Conservation (phyloP, 2,329 filamentous ascomycete genomes). For the Monosporascus cannonballus region DNA sequence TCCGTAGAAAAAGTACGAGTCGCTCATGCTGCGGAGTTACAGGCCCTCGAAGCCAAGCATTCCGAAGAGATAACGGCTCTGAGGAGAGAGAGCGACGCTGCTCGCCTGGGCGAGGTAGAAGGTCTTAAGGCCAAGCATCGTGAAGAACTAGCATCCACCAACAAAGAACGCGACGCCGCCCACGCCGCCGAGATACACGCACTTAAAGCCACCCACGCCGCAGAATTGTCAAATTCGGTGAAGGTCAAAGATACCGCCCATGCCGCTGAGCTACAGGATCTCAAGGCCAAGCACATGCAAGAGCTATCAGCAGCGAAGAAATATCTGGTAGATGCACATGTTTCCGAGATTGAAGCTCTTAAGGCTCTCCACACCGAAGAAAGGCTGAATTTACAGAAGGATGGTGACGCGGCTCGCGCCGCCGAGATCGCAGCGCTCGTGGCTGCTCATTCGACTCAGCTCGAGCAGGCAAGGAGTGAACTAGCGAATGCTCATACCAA, state of each 20-base stretch:
- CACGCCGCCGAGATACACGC: slow-evolving; percentile 11
- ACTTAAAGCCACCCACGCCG: slow-evolving; percentile 16
- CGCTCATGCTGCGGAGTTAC: slow-evolving; percentile 10
- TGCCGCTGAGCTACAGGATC: slow-evolving; percentile 17
- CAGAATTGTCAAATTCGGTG: slow-evolving; percentile 17
- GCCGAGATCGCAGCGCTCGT: slow-evolving; percentile 19
- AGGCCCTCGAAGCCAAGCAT: slow-evolving; percentile 4
- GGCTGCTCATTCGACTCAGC: slow-evolving; percentile 7
- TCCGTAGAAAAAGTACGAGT: slow-evolving; percentile 13
- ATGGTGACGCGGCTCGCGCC: slow-evolving; percentile 10
- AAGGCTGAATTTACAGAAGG: slow-evolving; percentile 15
- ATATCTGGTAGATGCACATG: slow-evolving; percentile 11
- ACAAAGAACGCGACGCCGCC: slow-evolving; percentile 6
- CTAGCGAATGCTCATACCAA: slow-evolving; percentile 5
- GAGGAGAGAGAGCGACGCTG: slow-evolving; percentile 5
- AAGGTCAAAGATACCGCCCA: slow-evolving; percentile 15
- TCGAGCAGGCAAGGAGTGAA: slow-evolving; percentile 7
- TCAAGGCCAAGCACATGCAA: slow-evolving; percentile 16
- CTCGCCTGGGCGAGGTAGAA: slow-evolving; percentile 11
- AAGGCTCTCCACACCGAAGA: slow-evolving; percentile 14
- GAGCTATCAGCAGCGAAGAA: slow-evolving; percentile 16
- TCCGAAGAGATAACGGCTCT: slow-evolving; percentile 3
- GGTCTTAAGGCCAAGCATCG: slow-evolving; percentile 16
- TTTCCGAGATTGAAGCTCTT: slow-evolving; percentile 16
- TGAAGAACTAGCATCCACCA: slow-evolving; percentile 16